phyloP scores from a whole-genome alignment of 2,329 filamentous ascomycete genomes.

The Teratosphaeria nubilosa region DNA sequence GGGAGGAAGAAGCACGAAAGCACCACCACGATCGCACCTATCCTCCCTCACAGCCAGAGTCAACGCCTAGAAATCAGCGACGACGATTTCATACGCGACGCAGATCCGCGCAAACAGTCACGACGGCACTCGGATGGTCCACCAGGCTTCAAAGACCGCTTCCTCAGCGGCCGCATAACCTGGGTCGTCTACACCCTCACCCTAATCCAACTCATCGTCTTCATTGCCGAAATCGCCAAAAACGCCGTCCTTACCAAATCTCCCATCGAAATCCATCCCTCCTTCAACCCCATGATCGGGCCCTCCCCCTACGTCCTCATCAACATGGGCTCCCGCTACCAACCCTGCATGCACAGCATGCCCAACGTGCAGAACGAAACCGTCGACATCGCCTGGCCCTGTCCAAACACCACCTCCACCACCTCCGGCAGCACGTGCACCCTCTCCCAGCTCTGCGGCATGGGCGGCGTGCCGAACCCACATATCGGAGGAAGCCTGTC shows the following conservation, averaged over 20 bases:
- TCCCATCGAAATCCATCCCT: constrained; percentile 67
- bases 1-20: constrained; percentile 30
- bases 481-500: constrained; percentile 38
- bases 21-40: constrained; percentile 25
- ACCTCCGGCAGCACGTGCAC: constrained; percentile 54
- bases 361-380: constrained; percentile 46
- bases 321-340: constrained; percentile 90
- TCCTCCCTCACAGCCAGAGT: constrained; percentile 25
- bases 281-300: constrained; percentile 95
- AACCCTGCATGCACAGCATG: constrained; percentile 88
- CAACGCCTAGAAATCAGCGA: constrained; percentile 18
- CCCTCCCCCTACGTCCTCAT: constrained; percentile 84
- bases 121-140: background rate
- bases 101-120: constrained; percentile 15
- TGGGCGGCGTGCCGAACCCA: constrained; percentile 64
- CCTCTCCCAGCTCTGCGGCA: constrained; percentile 74
- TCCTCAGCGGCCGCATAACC: constrained; percentile 52
- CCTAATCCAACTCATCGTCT: constrained; percentile 67
- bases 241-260: constrained; percentile 71
- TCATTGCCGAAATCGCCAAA: constrained; percentile 77
- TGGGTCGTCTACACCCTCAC: constrained; percentile 79
- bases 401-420: constrained; percentile 62
- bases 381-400: constrained; percentile 55
- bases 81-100: constrained; percentile 29
- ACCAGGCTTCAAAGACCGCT: constrained; percentile 32